Conservation (phyloP, 2,329 filamentous ascomycete genomes). For the Pseudogymnoascus sp. region DNA sequence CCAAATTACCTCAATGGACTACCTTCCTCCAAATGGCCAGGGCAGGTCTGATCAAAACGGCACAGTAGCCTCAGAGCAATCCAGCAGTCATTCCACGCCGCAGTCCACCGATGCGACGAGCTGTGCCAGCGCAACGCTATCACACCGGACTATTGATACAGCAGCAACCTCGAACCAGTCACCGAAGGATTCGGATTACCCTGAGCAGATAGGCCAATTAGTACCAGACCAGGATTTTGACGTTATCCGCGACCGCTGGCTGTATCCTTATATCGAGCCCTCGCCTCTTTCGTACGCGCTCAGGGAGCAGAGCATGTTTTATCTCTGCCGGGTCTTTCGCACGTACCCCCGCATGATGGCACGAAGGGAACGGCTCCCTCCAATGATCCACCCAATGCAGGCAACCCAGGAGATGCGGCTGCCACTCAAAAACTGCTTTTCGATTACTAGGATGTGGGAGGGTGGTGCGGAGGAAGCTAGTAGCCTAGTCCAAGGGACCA, state of each 20-base stretch:
- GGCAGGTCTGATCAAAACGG: neutral
- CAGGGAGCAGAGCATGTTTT: slow-evolving; percentile 26
- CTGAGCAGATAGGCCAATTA: neutral
- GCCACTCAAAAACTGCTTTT: slow-evolving; percentile 30
- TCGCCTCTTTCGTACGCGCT: slow-evolving; percentile 10
- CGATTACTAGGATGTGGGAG: slow-evolving; percentile 32
- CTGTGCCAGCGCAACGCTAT: neutral
- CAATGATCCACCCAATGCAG: slow-evolving; percentile 29
- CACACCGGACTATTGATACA: neutral
- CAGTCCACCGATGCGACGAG: neutral
- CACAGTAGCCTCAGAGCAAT: neutral
- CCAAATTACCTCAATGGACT: neutral
- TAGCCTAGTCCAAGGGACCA: slow-evolving; percentile 27
- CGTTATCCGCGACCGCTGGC: neutral
- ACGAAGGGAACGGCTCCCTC: slow-evolving; percentile 30
- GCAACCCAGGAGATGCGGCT: slow-evolving; percentile 15
- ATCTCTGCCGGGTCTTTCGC: slow-evolving; percentile 28
- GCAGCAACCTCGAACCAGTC: slow-evolving; percentile 5
- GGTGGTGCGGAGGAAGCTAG: slow-evolving; percentile 24
- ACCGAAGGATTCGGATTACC: neutral
- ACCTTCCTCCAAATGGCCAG: neutral
- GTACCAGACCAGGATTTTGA: neutral
- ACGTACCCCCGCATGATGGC: slow-evolving; percentile 34
- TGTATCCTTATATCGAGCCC: neutral
- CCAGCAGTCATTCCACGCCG: slow-evolving; percentile 1